phyloP scores from a whole-genome alignment of 23 red algal species.

The Cyanidium caldarium region DNA sequence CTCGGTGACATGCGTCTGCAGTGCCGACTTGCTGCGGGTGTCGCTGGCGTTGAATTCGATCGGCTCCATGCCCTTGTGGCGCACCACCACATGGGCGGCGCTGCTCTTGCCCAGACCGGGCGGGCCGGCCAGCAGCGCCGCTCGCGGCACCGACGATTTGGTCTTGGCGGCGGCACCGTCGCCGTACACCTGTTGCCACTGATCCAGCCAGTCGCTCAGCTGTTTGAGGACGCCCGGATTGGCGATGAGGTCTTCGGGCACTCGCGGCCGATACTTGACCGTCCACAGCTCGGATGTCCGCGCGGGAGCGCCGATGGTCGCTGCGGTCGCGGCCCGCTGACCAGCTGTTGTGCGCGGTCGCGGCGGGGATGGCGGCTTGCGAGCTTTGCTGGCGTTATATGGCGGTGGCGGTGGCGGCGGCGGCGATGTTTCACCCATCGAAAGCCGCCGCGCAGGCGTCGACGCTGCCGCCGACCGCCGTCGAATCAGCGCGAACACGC shows the following conservation, averaged over 20 bases:
- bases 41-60: slow-evolving; percentile 94
- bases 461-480: background rate
- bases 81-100: slow-evolving; percentile 43
- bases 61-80: slow-evolving; percentile 51
- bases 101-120: slow-evolving; percentile 89
- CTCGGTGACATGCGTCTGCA: slow-evolving; percentile 19
- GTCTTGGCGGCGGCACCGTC: background rate
- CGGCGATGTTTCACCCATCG: background rate
- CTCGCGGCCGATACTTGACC: slow-evolving; percentile 64
- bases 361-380: background rate
- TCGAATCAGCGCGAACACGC: slow-evolving; percentile 54
- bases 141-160: background rate
- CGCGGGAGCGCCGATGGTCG: background rate
- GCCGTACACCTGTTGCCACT: slow-evolving; percentile 19
- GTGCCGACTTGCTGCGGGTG: slow-evolving; percentile 48
- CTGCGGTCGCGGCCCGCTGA: background rate
- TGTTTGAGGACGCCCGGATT: slow-evolving; percentile 58
- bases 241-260: slow-evolving; percentile 29
- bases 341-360: too few relatives aligned
- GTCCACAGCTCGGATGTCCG: slow-evolving; percentile 31
- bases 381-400: background rate
- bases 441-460: background rate
- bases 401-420: background rate
- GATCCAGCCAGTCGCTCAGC: slow-evolving; percentile 34
- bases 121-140: slow-evolving; percentile 56